A percentile compares a stretch with the other conserved stretches of the same genome.
These are phyloP conservation scores for Leucoagaricus sp. DNA, from an alignment of 1,284 basidiomycete species.

Conservation along the genomic window DNA sequence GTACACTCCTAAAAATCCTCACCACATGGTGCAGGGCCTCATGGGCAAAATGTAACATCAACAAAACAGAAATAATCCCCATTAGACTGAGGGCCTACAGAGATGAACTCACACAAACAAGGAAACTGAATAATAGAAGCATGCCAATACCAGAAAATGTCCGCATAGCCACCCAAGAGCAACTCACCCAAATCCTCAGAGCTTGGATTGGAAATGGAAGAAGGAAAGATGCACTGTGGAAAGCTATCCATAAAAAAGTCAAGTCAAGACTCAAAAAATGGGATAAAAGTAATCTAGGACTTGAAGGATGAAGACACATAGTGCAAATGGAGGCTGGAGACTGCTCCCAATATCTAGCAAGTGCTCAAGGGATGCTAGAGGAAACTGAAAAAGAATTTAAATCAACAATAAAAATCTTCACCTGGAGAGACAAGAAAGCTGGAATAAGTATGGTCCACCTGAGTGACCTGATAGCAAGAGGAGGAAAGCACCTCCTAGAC, in stretches of 20 bases:
- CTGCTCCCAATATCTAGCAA: constrained; percentile 31
- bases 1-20: constrained; percentile 23
- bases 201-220: constrained; percentile 30
- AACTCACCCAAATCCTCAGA: constrained; percentile 28
- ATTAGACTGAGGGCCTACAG: constrained; percentile 25
- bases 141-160: constrained; percentile 20
- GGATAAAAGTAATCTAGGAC: constrained; percentile 24
- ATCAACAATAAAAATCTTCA: constrained; percentile 21
- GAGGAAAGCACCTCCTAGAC: no score
- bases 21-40: constrained; percentile 33
- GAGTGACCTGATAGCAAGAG: constrained; percentile 14
- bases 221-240: constrained; percentile 24
- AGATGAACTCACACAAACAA: constrained; percentile 2
- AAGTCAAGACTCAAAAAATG: constrained; percentile 21
- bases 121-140: constrained; percentile 2
- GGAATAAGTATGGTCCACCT: constrained; percentile 19
- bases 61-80: constrained; percentile 35
- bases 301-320: constrained; percentile 26
- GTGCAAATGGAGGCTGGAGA: constrained; percentile 27
- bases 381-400: constrained; percentile 18
- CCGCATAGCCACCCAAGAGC: constrained; percentile 26
- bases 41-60: constrained; percentile 35
- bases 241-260: constrained; percentile 24
- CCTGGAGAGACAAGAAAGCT: constrained; percentile 24
- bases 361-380: constrained; percentile 36